Conservation (phyloP, 2,329 filamentous ascomycete species). For the Lanzia echinophila region DNA sequence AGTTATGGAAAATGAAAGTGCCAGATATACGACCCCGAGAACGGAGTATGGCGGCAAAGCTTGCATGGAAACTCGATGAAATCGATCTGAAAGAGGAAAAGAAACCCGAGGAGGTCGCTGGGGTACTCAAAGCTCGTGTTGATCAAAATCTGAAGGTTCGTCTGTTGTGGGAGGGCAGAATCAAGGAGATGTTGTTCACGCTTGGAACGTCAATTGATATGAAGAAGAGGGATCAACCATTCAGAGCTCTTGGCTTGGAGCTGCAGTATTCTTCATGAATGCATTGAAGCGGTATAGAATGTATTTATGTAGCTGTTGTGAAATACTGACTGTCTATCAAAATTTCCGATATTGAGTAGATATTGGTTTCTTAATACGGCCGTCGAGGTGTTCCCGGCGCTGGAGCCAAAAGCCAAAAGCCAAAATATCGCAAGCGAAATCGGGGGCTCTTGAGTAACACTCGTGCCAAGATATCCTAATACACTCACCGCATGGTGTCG, state of each 20-base stretch:
- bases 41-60: constrained; percentile 47
- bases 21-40: constrained; percentile 27
- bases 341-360: background rate
- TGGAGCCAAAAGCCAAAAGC: too few species aligned
- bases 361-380: background rate
- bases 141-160: constrained; percentile 85
- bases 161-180: constrained; percentile 83
- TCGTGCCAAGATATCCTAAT: too few species aligned
- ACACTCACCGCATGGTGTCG: too few species aligned
- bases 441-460: too few species aligned
- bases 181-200: constrained; percentile 90
- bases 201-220: constrained; percentile 81
- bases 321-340: background rate
- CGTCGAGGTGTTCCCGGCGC: too few species aligned
- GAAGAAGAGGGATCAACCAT: constrained; percentile 66
- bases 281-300: background rate
- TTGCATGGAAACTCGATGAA: constrained; percentile 44
- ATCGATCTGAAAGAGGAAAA: constrained; percentile 20
- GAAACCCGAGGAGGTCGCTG: constrained; percentile 62
- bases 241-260: constrained; percentile 70
- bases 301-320: background rate
- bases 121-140: constrained; percentile 82
- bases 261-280: constrained; percentile 73
- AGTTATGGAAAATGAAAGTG: constrained; percentile 70
- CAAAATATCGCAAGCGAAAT: too few species aligned